Conservation (phyloP, 768 basidiomycete genomes). For the Pleurotus eryngii region DNA sequence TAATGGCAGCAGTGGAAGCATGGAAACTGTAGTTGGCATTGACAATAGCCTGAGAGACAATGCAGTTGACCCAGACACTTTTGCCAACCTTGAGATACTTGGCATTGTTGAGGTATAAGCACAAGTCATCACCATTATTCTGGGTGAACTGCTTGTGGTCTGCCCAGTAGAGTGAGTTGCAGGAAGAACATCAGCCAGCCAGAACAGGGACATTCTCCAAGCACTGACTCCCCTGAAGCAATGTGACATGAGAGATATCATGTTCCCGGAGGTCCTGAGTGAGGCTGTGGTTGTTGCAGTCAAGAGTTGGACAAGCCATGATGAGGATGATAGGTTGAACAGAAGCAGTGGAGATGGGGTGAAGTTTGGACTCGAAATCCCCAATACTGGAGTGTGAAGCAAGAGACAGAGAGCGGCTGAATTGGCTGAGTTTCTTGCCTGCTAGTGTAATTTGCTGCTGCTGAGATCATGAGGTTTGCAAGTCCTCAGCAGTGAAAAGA, state of each 20-base stretch:
- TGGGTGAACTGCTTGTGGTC: conserved; percentile 11
- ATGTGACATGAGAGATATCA: conserved; percentile 15
- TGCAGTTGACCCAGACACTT: too few species aligned
- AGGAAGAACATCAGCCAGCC: conserved; percentile 12
- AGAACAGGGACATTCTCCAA: conserved; percentile 14
- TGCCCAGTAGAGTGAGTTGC: conserved; percentile 11
- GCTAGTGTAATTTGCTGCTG: too few species aligned
- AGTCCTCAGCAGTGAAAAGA: too few species aligned
- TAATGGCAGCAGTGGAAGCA: too few species aligned
- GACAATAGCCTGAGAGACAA: too few species aligned
- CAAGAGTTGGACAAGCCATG: conserved; percentile 11
- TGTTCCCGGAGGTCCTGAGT: conserved; percentile 7
- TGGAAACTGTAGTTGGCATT: too few species aligned
- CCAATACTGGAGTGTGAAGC: too few species aligned
- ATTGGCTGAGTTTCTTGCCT: too few species aligned
- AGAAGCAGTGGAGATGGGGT: background rate
- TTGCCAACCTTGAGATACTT: too few species aligned
- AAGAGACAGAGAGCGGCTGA: too few species aligned
- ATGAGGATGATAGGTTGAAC: conserved; percentile 11
- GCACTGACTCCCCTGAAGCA: conserved; percentile 12
- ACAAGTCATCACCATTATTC: conserved; percentile 2
- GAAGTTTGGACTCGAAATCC: background rate
- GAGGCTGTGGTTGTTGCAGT: conserved; percentile 9
- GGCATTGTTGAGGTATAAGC: background rate
- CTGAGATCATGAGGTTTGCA: too few species aligned